Evolutionary conservation across 2,329 filamentous ascomycete species (phyloP).

Genomic region (Pseudogymnoascus sp.): DNA sequence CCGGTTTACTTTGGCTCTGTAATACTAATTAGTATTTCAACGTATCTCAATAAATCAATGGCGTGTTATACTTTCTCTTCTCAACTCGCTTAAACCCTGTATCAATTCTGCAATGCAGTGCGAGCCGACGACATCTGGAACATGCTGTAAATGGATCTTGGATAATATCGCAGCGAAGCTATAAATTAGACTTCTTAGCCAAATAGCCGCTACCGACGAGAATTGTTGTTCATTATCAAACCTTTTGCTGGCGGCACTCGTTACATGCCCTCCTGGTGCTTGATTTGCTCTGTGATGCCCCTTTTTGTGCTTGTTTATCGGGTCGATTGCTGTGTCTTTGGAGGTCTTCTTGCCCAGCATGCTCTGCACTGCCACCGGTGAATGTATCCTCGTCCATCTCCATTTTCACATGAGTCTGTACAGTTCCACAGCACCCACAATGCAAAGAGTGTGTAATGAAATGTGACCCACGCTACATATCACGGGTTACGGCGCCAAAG

Average conservation of each 20-base stretch:
- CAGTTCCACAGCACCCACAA: not conserved
- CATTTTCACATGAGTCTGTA: not conserved
- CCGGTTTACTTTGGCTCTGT: conserved; percentile 40
- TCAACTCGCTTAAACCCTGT: conserved; percentile 80
- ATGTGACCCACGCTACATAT: no score
- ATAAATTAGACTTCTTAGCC: conserved; percentile 9
- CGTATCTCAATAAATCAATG: conserved; percentile 55
- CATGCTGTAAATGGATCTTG: conserved; percentile 74
- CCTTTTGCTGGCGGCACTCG: conserved; percentile 80
- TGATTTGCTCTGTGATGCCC: no score
- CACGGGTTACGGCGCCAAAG: no score
- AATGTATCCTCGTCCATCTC: not conserved
- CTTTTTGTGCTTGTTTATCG: no score
- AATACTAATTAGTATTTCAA: no score
- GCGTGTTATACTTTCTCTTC: conserved; percentile 74
- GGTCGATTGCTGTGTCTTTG: no score
- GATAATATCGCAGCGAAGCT: conserved; percentile 77
- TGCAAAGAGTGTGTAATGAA: no score
- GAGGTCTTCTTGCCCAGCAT: not conserved
- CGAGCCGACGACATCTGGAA: conserved; percentile 69
- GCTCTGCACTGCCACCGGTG: no score
- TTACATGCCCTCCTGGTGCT: conserved; percentile 63
- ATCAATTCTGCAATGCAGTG: conserved; percentile 78
- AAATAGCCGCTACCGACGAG: not conserved
- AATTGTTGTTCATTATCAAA: conserved; percentile 36